Conservation (phyloP, 2,329 filamentous ascomycete species). For the Keithomyces neogunnii region DNA sequence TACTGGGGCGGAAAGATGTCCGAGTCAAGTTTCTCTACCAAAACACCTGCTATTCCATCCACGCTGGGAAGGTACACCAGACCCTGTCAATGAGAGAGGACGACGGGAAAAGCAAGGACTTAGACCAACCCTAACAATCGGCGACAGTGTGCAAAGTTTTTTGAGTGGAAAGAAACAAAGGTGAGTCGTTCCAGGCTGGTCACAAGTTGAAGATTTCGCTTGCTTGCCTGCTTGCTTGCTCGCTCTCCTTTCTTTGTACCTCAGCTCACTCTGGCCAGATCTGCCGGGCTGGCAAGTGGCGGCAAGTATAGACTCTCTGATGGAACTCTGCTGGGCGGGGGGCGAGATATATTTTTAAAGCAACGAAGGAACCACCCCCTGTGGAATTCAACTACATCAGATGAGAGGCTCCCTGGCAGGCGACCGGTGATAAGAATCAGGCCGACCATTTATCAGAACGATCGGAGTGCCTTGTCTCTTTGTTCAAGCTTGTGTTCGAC, state of each 20-base stretch:
- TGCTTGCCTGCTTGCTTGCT: not conserved
- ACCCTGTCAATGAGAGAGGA: not conserved
- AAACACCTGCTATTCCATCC: not conserved
- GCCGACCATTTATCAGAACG: not conserved
- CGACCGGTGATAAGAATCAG: conserved; percentile 8
- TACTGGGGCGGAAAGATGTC: conserved; percentile 6
- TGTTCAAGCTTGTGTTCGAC: conserved; percentile 3
- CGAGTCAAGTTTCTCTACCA: not conserved
- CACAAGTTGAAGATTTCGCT: conserved; percentile 1
- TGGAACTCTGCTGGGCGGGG: conserved; percentile 8
- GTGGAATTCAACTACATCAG: conserved; percentile 1
- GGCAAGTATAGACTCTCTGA: conserved; percentile 8
- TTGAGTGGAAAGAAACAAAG: not conserved
- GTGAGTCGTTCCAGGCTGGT: not conserved
- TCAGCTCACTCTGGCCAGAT: conserved; percentile 10
- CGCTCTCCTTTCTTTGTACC: not conserved
- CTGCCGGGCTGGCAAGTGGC: conserved; percentile 7
- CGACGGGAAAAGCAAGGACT: not conserved
- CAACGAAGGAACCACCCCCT: conserved; percentile 4
- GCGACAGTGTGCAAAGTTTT: not conserved
- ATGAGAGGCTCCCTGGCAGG: conserved; percentile 5
- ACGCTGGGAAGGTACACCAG: not conserved
- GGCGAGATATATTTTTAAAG: conserved; percentile 12
- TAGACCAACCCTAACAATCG: not conserved
- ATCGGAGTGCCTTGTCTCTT: conserved; percentile 1